phyloP scores from a whole-genome alignment of 1,284 basidiomycete species.

The Fomitopsis schrenkii region DNA sequence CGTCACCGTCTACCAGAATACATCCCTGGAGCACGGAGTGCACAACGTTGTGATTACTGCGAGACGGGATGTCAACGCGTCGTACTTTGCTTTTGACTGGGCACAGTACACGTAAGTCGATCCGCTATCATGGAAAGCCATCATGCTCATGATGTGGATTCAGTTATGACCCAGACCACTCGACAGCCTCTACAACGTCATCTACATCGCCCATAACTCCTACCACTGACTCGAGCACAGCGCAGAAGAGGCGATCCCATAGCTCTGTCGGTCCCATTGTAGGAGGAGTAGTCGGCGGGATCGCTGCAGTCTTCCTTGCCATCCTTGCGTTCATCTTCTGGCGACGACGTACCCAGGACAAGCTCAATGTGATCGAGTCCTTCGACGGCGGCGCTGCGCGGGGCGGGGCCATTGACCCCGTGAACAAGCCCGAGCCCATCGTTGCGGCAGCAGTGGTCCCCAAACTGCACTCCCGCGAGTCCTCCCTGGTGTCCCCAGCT shows the following conservation, averaged over 20 bases:
- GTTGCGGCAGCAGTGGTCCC: neutral
- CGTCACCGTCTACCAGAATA: slow-evolving; percentile 20
- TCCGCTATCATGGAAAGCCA: neutral
- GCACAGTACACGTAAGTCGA: neutral
- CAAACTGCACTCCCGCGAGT: neutral
- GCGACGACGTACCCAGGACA: neutral
- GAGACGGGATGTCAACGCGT: neutral
- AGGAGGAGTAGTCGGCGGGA: neutral
- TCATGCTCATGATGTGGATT: neutral
- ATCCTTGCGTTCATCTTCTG: neutral
- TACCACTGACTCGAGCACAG: neutral
- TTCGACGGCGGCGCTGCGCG: neutral
- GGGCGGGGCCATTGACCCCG: neutral
- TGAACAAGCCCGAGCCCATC: neutral
- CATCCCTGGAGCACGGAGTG: slow-evolving; percentile 15
- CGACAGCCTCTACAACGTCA: neutral
- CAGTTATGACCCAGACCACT: neutral
- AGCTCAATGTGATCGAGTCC: neutral
- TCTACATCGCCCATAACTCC: neutral
- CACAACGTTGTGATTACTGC: slow-evolving; percentile 24
- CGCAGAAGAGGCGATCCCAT: neutral
- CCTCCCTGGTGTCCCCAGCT: neutral
- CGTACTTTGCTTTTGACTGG: slow-evolving; percentile 2
- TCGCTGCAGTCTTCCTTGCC: neutral
- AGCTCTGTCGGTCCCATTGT: neutral